phyloP scores from a whole-genome alignment of 2,329 filamentous ascomycete genomes.

The Leptoxyphium fumago region DNA sequence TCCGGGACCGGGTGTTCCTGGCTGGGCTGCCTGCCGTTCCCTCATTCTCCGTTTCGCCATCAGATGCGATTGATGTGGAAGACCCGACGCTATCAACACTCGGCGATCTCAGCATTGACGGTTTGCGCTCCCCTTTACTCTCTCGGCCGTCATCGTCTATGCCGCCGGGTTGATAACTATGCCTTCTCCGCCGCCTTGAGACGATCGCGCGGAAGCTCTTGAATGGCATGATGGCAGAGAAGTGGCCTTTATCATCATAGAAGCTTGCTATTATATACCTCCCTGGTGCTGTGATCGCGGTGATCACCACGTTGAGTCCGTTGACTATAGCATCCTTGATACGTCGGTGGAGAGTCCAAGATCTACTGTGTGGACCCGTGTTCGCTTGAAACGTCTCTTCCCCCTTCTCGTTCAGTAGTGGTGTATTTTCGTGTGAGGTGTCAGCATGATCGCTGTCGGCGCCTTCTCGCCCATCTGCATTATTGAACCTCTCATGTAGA shows the following conservation, averaged over 20 bases:
- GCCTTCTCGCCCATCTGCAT: not conserved
- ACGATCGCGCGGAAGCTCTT: constrained; percentile 42
- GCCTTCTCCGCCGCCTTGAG: constrained; percentile 23
- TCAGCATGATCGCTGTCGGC: not conserved
- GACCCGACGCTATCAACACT: constrained; percentile 23
- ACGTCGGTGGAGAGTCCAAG: constrained; percentile 46
- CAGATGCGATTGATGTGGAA: constrained; percentile 48
- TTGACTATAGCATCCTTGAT: constrained; percentile 59
- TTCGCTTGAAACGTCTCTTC: constrained; percentile 8
- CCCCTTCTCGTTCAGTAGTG: constrained; percentile 38
- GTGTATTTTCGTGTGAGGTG: constrained; percentile 48
- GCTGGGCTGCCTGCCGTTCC: constrained; percentile 26
- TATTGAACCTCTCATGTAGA: constrained; percentile 1
- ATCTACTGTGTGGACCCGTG: constrained; percentile 1
- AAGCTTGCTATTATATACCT: constrained; percentile 73
- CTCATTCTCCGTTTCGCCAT: constrained; percentile 47
- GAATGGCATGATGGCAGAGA: constrained; percentile 63
- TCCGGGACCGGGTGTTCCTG: constrained; percentile 50
- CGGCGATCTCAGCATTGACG: constrained; percentile 23
- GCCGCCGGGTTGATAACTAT: constrained; percentile 19
- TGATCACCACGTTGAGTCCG: constrained; percentile 63
- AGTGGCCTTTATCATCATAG: constrained; percentile 64
- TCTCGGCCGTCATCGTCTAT: constrained; percentile 14
- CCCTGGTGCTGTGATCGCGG: constrained; percentile 63
- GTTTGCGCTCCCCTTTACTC: constrained; percentile 15